Conservation (phyloP, 805 yeast species). For the Nakazawaea populi region DNA sequence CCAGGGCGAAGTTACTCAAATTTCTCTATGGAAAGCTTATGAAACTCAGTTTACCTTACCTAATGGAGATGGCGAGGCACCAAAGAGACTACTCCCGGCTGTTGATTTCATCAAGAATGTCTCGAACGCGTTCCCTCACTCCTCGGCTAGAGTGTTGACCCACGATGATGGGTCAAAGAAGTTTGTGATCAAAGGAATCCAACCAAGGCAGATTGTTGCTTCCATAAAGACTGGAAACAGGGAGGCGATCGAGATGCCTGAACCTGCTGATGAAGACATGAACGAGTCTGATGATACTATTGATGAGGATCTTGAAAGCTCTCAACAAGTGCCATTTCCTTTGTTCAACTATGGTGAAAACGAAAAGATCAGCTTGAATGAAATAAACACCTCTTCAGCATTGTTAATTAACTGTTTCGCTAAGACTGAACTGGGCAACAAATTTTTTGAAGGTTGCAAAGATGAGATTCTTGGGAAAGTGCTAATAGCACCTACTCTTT, state of each 20-base stretch:
- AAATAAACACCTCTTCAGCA: conserved; percentile 33
- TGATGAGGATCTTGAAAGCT: conserved; percentile 14
- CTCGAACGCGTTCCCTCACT: conserved; percentile 77
- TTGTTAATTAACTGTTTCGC: conserved; percentile 29
- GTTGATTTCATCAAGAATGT: conserved; percentile 96
- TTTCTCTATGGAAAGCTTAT: conserved; percentile 92
- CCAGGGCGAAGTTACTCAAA: conserved; percentile 88
- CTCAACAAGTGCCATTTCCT: conserved; percentile 23
- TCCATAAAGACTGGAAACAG: conserved; percentile 38
- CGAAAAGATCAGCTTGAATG: conserved; percentile 28
- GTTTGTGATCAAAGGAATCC: conserved; percentile 91
- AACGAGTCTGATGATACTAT: conserved; percentile 14
- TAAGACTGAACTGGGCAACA: conserved; percentile 24
- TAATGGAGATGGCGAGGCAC: conserved; percentile 37
- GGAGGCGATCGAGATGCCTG: conserved; percentile 13
- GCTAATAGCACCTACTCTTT: conserved; percentile 28
- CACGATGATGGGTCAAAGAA: conserved; percentile 60
- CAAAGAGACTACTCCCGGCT: conserved; percentile 72
- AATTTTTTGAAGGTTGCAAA: conserved; percentile 24
- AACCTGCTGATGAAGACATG: conserved; percentile 7
- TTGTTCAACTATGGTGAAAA: conserved; percentile 25
- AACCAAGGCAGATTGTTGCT: conserved; percentile 68
- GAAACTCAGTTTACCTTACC: conserved; percentile 69
- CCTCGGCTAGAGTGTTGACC: conserved; percentile 88
- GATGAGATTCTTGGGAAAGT: conserved; percentile 25